Evolutionary conservation across 2,329 filamentous ascomycete species (phyloP).

Genomic region (Trichoderma arundinaceum): DNA sequence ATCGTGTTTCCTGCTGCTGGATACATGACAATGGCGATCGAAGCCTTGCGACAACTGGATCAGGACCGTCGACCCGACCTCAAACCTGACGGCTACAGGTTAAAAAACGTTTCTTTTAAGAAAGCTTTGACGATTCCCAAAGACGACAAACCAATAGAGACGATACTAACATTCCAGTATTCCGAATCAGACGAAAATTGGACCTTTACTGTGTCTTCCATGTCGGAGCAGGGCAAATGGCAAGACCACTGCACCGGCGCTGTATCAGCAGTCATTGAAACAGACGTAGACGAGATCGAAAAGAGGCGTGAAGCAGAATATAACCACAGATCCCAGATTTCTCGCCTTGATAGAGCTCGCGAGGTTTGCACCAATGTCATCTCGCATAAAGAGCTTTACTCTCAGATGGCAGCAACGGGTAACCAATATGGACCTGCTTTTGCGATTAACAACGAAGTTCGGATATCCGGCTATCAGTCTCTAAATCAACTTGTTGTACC

Average conservation of each 20-base stretch:
- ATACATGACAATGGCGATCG: constrained; percentile 56
- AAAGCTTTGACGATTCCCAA: constrained; percentile 16
- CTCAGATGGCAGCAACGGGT: constrained; percentile 8
- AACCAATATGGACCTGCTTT: constrained; percentile 12
- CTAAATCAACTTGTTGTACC: constrained; percentile 51
- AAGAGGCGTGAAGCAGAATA: constrained; percentile 9
- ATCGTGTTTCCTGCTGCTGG: constrained; percentile 58
- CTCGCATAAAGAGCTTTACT: constrained; percentile 1
- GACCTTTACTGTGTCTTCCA: background rate
- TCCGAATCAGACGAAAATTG: background rate
- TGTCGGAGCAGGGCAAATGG: constrained; percentile 21
- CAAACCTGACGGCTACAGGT: background rate
- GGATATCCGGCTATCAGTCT: background rate
- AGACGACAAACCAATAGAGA: background rate
- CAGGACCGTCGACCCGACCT: constrained; percentile 16
- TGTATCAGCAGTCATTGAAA: background rate
- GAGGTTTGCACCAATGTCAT: background rate
- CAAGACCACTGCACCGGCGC: constrained; percentile 14
- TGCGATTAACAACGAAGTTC: constrained; percentile 4
- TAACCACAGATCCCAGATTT: background rate
- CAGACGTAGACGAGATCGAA: constrained; percentile 5
- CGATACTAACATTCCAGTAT: constrained; percentile 8
- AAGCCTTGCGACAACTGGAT: constrained; percentile 45
- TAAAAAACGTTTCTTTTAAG: constrained; percentile 17
- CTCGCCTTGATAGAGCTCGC: background rate